Base-by-base conservation (phyloP, 1,139 yeast genomes). In the Blastobotrys niveus region DNA sequence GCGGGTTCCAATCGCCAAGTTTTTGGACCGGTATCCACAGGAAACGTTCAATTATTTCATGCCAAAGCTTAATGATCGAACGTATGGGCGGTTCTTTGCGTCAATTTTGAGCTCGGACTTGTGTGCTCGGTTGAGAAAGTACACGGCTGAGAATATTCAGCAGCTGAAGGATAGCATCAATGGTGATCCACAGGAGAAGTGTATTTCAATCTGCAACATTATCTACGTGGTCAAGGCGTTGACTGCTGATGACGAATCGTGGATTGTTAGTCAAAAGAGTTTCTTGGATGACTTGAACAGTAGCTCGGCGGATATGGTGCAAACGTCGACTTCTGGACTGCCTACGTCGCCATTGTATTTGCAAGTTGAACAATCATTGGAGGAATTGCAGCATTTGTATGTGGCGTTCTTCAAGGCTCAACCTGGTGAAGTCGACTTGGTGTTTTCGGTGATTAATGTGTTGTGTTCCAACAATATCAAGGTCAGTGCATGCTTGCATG, bases 1-100 rank as follows among this genome's bases (percentile, higher is more conserved):
- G 68, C 74, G 98, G 53, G 74, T 72, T n/a, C 97, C 98, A 3
- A 77, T 91, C 42, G 91, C 95, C 3, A 84, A 83, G 59, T 93
- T 85, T 58, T 70, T 91, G 65, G 80, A 88, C 62, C 71, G 96
- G 49, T 91, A 89, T 63, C 79, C 94, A 2, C 77, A 74, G 25
- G 85, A 89, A 52, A 77, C 94, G 3, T 71, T 81, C 49, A 79
- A 77, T 32, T 87, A 81, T 59, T 88, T 85, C 65, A 67, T 76
- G 39, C 76, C 76, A 18, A 82, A 83, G 55, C 74, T 83, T 60
- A 75, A 78, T 36, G 79, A 80, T 47, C 73, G 95, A 48, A 77
- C 78, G 42, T 68, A 80, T 56, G 95, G 95, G 68, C 50, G 79
- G 70, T 73, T 74, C 73, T 63, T 69, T 47, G 58, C 86, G 0